Evolutionary conservation across 208 protist species (phyloP).

Genomic region (Wallacemonas sp.): DNA sequence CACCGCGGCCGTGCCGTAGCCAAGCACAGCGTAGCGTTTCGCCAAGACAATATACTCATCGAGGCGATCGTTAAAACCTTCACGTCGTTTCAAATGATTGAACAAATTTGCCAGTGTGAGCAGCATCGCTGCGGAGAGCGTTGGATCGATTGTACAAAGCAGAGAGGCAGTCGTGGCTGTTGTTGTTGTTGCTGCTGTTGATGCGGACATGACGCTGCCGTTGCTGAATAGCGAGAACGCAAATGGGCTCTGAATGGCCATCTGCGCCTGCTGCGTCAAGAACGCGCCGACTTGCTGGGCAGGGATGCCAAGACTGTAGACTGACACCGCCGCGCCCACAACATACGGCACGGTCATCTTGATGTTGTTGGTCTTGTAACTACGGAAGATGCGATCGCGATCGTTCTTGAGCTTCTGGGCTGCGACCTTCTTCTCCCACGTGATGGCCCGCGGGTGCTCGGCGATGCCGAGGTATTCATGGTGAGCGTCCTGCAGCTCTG

Average conservation of each 20-base stretch:
- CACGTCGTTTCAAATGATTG: conserved; percentile 53
- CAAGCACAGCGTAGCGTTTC: conserved; percentile 16
- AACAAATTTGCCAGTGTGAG: conserved; percentile 56
- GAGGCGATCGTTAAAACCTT: conserved; percentile 68
- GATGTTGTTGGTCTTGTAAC: conserved; percentile 73
- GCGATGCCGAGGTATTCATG: conserved; percentile 55
- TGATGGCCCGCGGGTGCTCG: conserved; percentile 73
- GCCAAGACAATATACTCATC: conserved; percentile 47
- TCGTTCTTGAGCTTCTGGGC: conserved; percentile 84
- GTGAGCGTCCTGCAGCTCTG: conserved; percentile 73
- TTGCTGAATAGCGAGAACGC: conserved; percentile 18
- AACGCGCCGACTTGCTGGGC: conserved; percentile 54
- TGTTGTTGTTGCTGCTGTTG: neutral
- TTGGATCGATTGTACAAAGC: conserved; percentile 51
- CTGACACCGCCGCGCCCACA: conserved; percentile 21
- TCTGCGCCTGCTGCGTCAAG: conserved; percentile 33
- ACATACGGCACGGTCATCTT: conserved; percentile 61
- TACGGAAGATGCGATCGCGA: conserved; percentile 76
- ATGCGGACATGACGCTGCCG: conserved; percentile 3
- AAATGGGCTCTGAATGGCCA: conserved; percentile 34
- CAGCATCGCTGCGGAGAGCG: conserved; percentile 48
- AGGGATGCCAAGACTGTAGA: conserved; percentile 63
- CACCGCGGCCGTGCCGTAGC: conserved; percentile 29
- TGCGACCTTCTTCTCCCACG: conserved; percentile 83
- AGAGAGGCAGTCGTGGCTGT: conserved; percentile 1